Base-by-base conservation (phyloP, 1,139 yeast species). In the Saccharomyces uvarum region DNA sequence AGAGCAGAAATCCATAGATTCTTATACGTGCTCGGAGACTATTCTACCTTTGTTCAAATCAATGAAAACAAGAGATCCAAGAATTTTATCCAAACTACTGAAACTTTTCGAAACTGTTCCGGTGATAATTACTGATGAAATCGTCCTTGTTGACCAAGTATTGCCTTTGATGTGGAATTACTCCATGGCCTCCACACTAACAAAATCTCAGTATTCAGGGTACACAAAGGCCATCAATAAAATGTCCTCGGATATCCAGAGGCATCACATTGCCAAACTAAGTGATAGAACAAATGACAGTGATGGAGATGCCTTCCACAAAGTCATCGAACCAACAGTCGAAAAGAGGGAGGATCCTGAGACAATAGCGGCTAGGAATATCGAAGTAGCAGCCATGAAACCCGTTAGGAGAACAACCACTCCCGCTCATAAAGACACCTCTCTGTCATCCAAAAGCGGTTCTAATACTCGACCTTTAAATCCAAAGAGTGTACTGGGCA, bases 31-130 rank as follows among this genome's bases (percentile, higher is more conserved):
- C 28, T 77, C 77, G 46, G 97, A 91, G 53, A 89, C 86, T 58
- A 73, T 93, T 48, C 71, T 91, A 32, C 97, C 97, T 0, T 73
- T 91, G 21, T 74, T 91, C 56, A 80, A 81, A 61, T 80, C 82
- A 21, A 80, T 88, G 77, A 88, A 88, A 68, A 85, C 95, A 27
- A 76, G 95, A 57, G 95, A 88, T 61, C 79, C 87, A 38, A 75
- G 84, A 55, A 83, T 88, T 31, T 79, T 88, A 46, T 70, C 75
- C 61, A 77, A 79, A 28, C 77, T 86, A 1, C 70, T 86, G 51
- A 69, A 69, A 3, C 80, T 87, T 19, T 85, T 83, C 64, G 71
- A 72, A 27, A 71, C 74, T 21, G 65, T 82, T 16, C 71, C 76
- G 21, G 63, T 63, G n/a, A 63, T 75, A 19, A 71, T 79, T 11